These are phyloP conservation scores for Gypsophila paniculata DNA, from an alignment of 179 eudicot genomes.

Conservation along the genomic window DNA sequence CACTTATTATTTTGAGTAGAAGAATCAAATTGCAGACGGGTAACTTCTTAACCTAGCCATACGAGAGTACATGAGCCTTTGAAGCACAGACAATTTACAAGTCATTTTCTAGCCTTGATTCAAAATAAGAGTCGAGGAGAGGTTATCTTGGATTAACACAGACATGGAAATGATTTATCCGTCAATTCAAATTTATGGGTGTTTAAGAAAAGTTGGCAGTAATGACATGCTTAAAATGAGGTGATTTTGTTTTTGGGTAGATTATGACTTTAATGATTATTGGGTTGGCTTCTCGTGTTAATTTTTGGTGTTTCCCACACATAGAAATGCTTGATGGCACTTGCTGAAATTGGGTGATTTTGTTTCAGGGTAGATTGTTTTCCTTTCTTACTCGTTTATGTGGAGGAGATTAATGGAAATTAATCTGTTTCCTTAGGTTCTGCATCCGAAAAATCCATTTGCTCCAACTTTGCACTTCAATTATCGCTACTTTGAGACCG, in stretches of 20 bases:
- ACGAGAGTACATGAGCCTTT: background rate
- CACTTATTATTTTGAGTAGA: background rate
- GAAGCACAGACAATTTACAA: background rate
- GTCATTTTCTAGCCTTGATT: constrained; percentile 3
- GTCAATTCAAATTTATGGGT: background rate
- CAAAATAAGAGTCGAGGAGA: background rate
- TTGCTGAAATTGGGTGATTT: constrained; percentile 6
- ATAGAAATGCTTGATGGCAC: background rate
- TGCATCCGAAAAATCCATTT: constrained; percentile 95
- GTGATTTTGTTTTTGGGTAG: constrained; percentile 13
- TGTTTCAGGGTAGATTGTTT: background rate
- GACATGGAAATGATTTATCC: background rate
- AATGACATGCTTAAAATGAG: background rate
- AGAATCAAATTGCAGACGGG: background rate
- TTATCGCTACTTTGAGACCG: constrained; percentile 97
- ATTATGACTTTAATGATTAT: background rate
- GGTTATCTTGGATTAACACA: background rate
- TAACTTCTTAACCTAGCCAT: background rate
- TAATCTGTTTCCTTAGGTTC: constrained; percentile 44
- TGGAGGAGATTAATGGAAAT: background rate
- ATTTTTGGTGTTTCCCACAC: background rate
- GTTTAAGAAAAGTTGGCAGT: background rate
- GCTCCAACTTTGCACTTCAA: constrained; percentile 97
- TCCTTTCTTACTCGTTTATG: background rate
- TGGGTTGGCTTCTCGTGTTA: background rate